phyloP scores from a whole-genome alignment of 441 rosid species.

The Iberis amara region DNA sequence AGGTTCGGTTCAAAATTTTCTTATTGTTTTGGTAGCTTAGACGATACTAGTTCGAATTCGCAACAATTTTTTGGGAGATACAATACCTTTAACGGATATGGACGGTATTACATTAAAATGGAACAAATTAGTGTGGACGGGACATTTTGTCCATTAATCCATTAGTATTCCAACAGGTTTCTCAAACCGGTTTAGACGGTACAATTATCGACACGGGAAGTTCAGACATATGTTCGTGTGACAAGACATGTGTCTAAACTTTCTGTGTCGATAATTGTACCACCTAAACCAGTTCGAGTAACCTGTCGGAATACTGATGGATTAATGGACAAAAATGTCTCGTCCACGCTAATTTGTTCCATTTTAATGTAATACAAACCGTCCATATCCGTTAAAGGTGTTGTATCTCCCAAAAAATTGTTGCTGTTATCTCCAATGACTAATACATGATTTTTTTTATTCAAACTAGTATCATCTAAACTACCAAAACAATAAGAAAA shows the following conservation, averaged over 20 bases:
- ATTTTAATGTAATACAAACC: not conserved
- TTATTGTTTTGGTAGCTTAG: not conserved
- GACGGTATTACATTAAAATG: not conserved
- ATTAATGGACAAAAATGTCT: not conserved
- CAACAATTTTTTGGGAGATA: not conserved
- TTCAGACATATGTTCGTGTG: too few relatives aligned
- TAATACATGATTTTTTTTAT: not conserved
- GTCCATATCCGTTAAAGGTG: not conserved
- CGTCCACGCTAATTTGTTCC: not conserved
- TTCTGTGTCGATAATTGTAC: not conserved
- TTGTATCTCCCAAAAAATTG: not conserved
- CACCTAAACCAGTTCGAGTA: not conserved
- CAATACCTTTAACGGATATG: not conserved
- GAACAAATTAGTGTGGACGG: not conserved
- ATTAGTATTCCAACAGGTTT: not conserved
- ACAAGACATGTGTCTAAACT: too few relatives aligned
- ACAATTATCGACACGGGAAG: not conserved
- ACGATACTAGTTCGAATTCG: too few relatives aligned
- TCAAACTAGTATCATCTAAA: not conserved
- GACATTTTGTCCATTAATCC: not conserved
- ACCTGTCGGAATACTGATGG: not conserved
- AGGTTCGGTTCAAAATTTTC: not conserved
- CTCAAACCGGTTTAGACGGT: not conserved
- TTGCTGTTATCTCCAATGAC: not conserved
- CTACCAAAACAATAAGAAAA: not conserved